Evolutionary conservation across 257 asterid genomes (phyloP).

Genomic region (Solanum sitiens): DNA sequence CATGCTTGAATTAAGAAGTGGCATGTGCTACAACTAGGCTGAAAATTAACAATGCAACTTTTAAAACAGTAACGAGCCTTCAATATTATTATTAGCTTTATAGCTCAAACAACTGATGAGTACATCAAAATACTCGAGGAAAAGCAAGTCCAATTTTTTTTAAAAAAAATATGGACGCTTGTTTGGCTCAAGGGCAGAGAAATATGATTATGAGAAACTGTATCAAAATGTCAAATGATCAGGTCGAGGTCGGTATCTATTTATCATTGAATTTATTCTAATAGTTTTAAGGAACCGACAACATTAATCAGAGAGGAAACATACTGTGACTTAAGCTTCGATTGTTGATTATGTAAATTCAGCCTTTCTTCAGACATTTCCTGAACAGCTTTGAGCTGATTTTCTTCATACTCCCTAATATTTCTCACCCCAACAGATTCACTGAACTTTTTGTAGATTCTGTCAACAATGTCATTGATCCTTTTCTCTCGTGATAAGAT

Average conservation of each 20-base stretch:
- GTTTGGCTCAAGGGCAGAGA: not conserved
- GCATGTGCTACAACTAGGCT: not conserved
- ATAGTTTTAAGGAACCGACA: not conserved
- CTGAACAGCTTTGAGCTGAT: conserved; percentile 86
- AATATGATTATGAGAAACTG: not conserved
- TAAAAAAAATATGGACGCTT: not conserved
- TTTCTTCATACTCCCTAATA: conserved; percentile 96
- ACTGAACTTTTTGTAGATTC: conserved; percentile 76
- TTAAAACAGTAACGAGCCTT: not conserved
- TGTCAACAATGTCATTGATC: conserved; percentile 83
- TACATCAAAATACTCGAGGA: not conserved
- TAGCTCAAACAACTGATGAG: not conserved
- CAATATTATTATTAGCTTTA: not conserved
- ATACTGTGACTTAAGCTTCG: conserved; percentile 91
- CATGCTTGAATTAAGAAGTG: not conserved
- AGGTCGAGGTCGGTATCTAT: not conserved
- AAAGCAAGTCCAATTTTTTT: not conserved
- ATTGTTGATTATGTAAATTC: conserved; percentile 81
- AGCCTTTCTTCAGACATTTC: conserved; percentile 83
- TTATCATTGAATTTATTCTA: not conserved
- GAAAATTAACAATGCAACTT: not conserved
- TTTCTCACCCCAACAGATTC: conserved; percentile 89
- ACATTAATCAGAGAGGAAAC: conserved; percentile 10
- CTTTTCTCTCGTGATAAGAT: conserved; percentile 48
- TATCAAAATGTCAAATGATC: conserved; percentile 5